phyloP scores from a whole-genome alignment of 345 rosid genomes.

The Reutealis trisperma region DNA sequence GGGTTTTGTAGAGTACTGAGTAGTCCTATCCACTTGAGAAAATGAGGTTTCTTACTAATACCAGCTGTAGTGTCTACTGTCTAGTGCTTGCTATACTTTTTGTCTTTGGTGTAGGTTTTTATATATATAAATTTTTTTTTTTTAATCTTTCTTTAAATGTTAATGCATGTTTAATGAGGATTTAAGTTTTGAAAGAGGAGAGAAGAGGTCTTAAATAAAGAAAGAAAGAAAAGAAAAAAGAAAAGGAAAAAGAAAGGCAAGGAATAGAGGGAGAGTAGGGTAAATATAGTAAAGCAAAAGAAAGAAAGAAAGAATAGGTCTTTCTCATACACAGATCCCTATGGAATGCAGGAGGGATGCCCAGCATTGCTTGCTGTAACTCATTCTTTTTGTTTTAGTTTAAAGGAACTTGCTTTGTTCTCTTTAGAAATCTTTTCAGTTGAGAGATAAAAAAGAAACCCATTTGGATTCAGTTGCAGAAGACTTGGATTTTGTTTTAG shows the following conservation, averaged over 20 bases:
- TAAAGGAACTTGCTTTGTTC: conserved; percentile 63
- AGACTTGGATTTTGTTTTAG: conserved; percentile 32
- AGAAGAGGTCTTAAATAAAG: conserved; percentile 3
- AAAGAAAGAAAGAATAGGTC: conserved; percentile 45
- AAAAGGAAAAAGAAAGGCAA: neutral
- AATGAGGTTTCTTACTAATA: conserved; percentile 17
- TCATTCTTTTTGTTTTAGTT: conserved; percentile 72
- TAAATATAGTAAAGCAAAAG: conserved; percentile 36
- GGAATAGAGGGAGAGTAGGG: conserved; percentile 28
- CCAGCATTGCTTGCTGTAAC: conserved; percentile 60
- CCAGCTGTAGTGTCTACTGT: neutral
- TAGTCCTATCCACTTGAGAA: conserved; percentile 20
- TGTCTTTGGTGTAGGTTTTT: conserved; percentile 14
- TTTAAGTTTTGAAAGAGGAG: neutral
- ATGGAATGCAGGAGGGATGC: conserved; percentile 71
- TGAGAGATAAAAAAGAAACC: conserved; percentile 17
- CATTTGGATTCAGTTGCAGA: conserved; percentile 45
- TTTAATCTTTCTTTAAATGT: neutral
- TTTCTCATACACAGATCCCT: conserved; percentile 97
- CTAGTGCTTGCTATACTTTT: neutral
- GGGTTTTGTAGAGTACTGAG: conserved; percentile 37
- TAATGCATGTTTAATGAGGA: conserved; percentile 2
- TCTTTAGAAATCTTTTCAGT: conserved; percentile 42
- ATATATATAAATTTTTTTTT: too few species aligned
- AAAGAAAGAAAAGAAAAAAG: neutral